Evolutionary conservation across 805 yeast genomes (phyloP).

Genomic region (Candida easanensis): DNA sequence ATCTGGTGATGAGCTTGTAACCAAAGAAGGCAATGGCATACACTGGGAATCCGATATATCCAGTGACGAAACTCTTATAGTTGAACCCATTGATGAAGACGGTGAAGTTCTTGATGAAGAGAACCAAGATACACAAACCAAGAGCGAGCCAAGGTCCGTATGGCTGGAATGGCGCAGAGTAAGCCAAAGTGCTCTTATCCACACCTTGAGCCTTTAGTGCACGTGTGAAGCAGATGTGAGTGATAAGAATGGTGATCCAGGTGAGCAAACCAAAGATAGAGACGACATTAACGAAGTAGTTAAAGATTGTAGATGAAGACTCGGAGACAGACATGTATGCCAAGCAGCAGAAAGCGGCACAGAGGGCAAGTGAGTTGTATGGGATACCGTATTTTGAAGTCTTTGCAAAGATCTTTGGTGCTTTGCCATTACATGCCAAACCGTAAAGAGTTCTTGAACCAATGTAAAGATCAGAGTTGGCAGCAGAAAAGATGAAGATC

Average conservation of each 20-base stretch:
- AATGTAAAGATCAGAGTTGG: slow-evolving; percentile 74
- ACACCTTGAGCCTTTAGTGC: slow-evolving; percentile 70
- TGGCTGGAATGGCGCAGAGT: slow-evolving; percentile 67
- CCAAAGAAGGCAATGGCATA: slow-evolving; percentile 53
- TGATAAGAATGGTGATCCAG: slow-evolving; percentile 68
- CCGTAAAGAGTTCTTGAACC: slow-evolving; percentile 76
- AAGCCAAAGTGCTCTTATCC: slow-evolving; percentile 41
- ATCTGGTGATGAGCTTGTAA: slow-evolving; percentile 53
- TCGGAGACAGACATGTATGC: slow-evolving; percentile 69
- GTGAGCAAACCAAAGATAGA: slow-evolving; percentile 73
- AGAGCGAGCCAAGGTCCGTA: slow-evolving; percentile 63
- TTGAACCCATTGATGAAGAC: slow-evolving; percentile 64
- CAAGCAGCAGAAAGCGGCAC: slow-evolving; percentile 52
- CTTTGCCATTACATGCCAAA: slow-evolving; percentile 68
- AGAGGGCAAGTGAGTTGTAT: slow-evolving; percentile 47
- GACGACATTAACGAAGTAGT: slow-evolving; percentile 71
- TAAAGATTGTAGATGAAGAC: slow-evolving; percentile 55
- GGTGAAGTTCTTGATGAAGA: slow-evolving; percentile 67
- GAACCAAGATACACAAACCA: slow-evolving; percentile 48
- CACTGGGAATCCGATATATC: slow-evolving; percentile 64
- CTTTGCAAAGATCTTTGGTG: slow-evolving; percentile 41
- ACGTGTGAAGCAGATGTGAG: slow-evolving; percentile 61
- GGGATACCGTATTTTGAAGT: slow-evolving; percentile 69
- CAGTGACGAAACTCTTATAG: slow-evolving; percentile 69
- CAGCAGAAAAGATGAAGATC: slow-evolving; percentile 76